phyloP scores from a whole-genome alignment of 345 rosid genomes.

The Eucalyptus rudis region DNA sequence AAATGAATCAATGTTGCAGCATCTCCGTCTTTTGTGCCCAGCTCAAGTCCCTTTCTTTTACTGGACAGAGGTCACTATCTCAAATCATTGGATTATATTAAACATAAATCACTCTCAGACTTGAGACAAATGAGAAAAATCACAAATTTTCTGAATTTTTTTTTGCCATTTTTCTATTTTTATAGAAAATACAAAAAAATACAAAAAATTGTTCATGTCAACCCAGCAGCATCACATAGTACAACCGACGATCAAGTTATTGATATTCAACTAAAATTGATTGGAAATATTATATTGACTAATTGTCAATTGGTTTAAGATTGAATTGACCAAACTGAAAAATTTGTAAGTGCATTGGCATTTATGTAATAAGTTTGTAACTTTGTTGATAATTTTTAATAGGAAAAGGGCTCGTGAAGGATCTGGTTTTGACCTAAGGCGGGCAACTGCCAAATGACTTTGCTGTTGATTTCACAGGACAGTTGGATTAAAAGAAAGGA shows the following conservation, averaged over 20 bases:
- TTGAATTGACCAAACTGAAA: background rate
- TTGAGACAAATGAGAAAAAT: background rate
- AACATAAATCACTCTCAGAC: background rate
- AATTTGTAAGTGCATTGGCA: background rate
- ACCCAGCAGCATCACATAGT: accelerated
- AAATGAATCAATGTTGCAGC: background rate
- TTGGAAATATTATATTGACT: accelerated
- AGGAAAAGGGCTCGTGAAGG: too few relatives aligned
- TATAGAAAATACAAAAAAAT: background rate
- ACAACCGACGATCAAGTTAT: accelerated
- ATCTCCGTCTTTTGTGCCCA: background rate
- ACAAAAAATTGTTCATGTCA: background rate
- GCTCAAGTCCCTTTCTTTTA: background rate
- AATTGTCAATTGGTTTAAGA: accelerated
- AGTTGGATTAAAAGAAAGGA: accelerated
- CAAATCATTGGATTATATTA: background rate
- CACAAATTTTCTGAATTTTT: background rate
- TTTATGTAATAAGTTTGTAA: background rate
- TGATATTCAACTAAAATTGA: background rate
- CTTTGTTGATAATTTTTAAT: background rate
- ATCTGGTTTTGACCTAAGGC: too few relatives aligned
- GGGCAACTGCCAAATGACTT: too few relatives aligned
- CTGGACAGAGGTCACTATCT: background rate
- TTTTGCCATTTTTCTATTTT: background rate
- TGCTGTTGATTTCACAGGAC: too few relatives aligned